A percentile compares a stretch with the other conserved stretches of the same genome.
phyloP scores from a whole-genome alignment of 2,329 filamentous ascomycete genomes.

The Aspergillus ustus region DNA sequence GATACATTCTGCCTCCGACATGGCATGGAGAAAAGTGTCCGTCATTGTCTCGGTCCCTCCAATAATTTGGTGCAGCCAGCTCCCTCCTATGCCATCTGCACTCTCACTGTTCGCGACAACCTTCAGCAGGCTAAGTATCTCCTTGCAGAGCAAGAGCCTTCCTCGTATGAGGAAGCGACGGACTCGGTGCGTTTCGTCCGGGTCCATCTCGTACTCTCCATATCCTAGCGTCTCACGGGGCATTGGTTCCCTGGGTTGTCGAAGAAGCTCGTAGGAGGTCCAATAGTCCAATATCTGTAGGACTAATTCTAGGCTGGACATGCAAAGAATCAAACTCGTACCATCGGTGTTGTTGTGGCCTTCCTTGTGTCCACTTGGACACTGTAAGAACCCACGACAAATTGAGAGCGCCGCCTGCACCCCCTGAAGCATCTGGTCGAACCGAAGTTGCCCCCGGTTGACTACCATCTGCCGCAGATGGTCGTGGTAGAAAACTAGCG shows the following conservation, averaged over 20 bases:
- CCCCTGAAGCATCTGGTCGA: slow-evolving; percentile 39
- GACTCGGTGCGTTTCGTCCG: slow-evolving; percentile 35
- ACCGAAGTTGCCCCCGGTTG: slow-evolving; percentile 31
- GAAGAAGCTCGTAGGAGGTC: slow-evolving; percentile 30
- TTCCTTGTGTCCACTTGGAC: slow-evolving; percentile 36
- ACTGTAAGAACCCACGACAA: slow-evolving; percentile 37
- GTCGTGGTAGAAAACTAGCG: slow-evolving; percentile 35
- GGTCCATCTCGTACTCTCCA: slow-evolving; percentile 37
- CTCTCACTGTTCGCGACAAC: slow-evolving; percentile 19
- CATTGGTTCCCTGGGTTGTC: slow-evolving; percentile 10
- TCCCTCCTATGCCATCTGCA: slow-evolving; percentile 19
- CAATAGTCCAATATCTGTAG: slow-evolving; percentile 39
- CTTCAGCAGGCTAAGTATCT: slow-evolving; percentile 31
- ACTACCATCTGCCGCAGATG: slow-evolving; percentile 36
- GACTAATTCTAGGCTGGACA: slow-evolving; percentile 36
- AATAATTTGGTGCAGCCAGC: slow-evolving; percentile 34
- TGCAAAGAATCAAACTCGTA: slow-evolving; percentile 33
- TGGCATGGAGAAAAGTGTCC: slow-evolving; percentile 33
- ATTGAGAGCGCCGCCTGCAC: slow-evolving; percentile 36
- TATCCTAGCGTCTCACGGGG: slow-evolving; percentile 29
- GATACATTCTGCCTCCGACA: slow-evolving; percentile 35
- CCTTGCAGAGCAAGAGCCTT: slow-evolving; percentile 33
- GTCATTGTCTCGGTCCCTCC: slow-evolving; percentile 35
- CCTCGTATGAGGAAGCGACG: slow-evolving; percentile 34
- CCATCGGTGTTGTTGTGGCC: slow-evolving; percentile 22